These are phyloP conservation scores for Colletotrichum lentis DNA, from an alignment of 2,329 filamentous ascomycete species.

Conservation along the genomic window DNA sequence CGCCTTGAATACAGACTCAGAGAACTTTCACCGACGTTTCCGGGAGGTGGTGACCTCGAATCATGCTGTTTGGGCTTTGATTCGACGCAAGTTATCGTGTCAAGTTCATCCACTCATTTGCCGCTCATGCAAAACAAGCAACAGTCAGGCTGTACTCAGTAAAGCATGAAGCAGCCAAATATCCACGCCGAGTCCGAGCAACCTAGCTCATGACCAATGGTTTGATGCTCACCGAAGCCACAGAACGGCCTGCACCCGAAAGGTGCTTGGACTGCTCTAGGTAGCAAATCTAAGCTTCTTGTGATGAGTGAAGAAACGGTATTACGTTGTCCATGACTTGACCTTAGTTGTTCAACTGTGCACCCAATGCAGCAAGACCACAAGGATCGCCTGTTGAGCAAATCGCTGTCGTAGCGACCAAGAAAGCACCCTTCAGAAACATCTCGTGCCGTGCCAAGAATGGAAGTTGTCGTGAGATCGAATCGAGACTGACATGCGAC, in stretches of 20 bases:
- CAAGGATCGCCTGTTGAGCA: conserved; percentile 26
- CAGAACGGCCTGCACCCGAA: conserved; percentile 2
- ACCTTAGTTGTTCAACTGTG: conserved; percentile 26
- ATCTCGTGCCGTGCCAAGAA: conserved; percentile 19
- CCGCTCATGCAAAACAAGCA: conserved; percentile 31
- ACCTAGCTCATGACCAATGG: conserved; percentile 26
- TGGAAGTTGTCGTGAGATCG: conserved; percentile 12
- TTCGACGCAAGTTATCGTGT: conserved; percentile 30
- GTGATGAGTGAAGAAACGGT: conserved; percentile 14
- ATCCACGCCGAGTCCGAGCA: conserved; percentile 21
- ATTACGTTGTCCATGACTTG: conserved; percentile 23
- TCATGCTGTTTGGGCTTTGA: conserved; percentile 29
- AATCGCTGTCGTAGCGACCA: background rate
- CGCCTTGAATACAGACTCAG: background rate
- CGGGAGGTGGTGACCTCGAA: conserved; percentile 16
- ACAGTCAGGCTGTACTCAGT: background rate
- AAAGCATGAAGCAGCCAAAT: conserved; percentile 16
- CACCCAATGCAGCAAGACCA: conserved; percentile 27
- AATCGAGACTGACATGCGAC: conserved; percentile 23
- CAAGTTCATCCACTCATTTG: conserved; percentile 35
- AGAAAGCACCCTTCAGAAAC: background rate
- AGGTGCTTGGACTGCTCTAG: conserved; percentile 30
- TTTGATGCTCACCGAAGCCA: conserved; percentile 19
- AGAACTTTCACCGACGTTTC: conserved; percentile 17
- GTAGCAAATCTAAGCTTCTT: conserved; percentile 31